These are phyloP conservation scores for Berberis thunbergii DNA, from an alignment of 164 flowering plant species.

Conservation along the genomic window DNA sequence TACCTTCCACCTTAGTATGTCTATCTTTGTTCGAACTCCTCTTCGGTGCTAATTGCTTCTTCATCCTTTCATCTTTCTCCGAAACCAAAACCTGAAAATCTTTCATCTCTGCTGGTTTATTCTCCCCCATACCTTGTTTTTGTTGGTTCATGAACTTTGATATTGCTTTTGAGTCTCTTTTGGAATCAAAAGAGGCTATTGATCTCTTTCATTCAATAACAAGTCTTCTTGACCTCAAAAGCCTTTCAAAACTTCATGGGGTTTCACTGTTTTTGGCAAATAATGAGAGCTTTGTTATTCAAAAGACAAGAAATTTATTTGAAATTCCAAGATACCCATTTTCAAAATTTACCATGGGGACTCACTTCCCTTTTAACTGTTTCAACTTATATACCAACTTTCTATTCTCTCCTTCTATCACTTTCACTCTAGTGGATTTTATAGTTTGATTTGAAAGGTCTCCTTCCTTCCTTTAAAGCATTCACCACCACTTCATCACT, in stretches of 20 bases:
- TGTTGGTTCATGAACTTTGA: slow-evolving; percentile 41
- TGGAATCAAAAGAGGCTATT: slow-evolving; percentile 5
- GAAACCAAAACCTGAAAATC: slow-evolving; percentile 57
- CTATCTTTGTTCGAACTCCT: slow-evolving; percentile 76
- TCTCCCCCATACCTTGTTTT: slow-evolving; percentile 30
- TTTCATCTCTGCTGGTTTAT: slow-evolving; percentile 34
- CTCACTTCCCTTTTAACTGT: background rate
- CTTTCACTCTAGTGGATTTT: background rate
- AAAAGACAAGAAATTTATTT: slow-evolving; percentile 10
- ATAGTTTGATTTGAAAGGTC: background rate
- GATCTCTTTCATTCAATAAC: slow-evolving; percentile 25
- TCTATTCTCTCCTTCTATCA: slow-evolving; percentile 1
- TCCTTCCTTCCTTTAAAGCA: slow-evolving; percentile 5
- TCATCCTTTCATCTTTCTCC: slow-evolving; percentile 33
- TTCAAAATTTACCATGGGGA: background rate
- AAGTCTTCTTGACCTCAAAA: slow-evolving; percentile 19
- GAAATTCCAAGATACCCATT: slow-evolving; percentile 16
- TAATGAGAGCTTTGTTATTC: slow-evolving; percentile 10
- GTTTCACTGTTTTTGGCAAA: slow-evolving; percentile 40
- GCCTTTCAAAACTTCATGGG: slow-evolving; percentile 28
- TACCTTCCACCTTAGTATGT: slow-evolving; percentile 86
- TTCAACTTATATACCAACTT: background rate
- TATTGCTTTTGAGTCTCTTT: slow-evolving; percentile 28
- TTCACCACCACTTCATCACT: slow-evolving; percentile 10
- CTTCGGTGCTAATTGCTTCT: slow-evolving; percentile 66